Base-by-base conservation (phyloP, 2,329 filamentous ascomycete genomes). In the Ophiostoma triangulosporum region DNA sequence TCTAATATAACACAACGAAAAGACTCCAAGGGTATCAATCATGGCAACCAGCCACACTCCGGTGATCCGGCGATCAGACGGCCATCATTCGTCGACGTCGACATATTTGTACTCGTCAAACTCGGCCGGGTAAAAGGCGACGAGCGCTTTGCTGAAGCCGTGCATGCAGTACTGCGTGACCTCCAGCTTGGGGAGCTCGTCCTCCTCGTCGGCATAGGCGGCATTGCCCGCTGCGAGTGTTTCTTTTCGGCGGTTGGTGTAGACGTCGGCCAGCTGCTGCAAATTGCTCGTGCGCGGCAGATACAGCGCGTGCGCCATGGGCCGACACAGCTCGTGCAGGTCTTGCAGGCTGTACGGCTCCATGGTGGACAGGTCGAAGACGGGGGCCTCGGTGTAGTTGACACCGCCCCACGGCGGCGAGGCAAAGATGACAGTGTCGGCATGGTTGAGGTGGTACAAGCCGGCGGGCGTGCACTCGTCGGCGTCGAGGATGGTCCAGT, bases 91-190 rank as follows among this genome's bases (percentile, higher is more conserved):
- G n/a, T n/a, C n/a, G n/a, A n/a, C n/a, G n/a, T n/a, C n/a, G n/a
- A n/a, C n/a, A n/a, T n/a, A n/a, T n/a, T n/a, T n/a, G n/a, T n/a
- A n/a, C 46, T 29, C 8, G 4, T 43, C 43, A 4, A 60, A 66
- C 4, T 76, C 45, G 12, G 62, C 67, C 4, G 77, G 77, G 22
- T 83, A 69, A 60, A 80, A 84, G 29, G 76, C 79, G n/a, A 81
- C 79, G 66, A 84, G 68, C 52, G 84, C 86, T 69, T 96, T 96
- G 67, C 90, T 96, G 6, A 86, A 86, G 12, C 89, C 88, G 61
- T 86, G 76, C 71, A 95, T 87, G 64, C 90, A 95, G 65, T 97
- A 97, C 70, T 98, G 93, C 49, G 87, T 80, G 26, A 91, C 82
- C 45, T 84, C 80, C 17, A 88, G 73, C 68, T 84, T 86, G 24